Base-by-base conservation (phyloP, 2,329 filamentous ascomycete species). In the Lachnellula arida region DNA sequence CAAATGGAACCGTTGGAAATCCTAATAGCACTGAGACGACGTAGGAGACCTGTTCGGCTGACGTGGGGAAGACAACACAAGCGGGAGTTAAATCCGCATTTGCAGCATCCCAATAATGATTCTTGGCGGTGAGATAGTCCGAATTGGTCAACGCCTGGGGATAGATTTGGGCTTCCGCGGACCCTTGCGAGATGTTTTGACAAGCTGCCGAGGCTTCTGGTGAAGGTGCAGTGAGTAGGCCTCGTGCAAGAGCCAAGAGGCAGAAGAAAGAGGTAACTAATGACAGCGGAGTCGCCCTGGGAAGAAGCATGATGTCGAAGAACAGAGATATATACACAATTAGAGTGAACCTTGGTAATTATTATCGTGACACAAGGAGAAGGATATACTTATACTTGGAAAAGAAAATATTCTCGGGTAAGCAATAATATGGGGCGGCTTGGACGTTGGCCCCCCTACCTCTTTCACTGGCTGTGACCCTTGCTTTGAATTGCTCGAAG, bases 1-100 rank as follows among this genome's bases (percentile, higher is more conserved):
- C 74, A 63, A 77, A 77, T 0, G 60, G 43, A 8, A 72, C 71
- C 43, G 65, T 62, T 2, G 66, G 60, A 54, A 59, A 60, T 3
- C 64, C 56, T 46, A 68, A 65, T n/a, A 74, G 62, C 9, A 70
- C 49, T 37, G 56, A 64, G 11, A 74, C 64, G n/a, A 68, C 63
- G 3, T 35, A 35, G 4, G 72, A 65, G 15, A 74, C 71, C 14
- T 75, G 68, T 19, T 65, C 54, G 3, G 72, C 63, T 11, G 60
- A 62, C 6, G 61, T 58, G 4, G 73, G 73, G 19, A 70, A 63
- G 2, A 73, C 68, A 25, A 72, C 60, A 56, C 73, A 75, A 5
- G 71, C 68, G 35, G 73, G 72, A 15, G 61, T 64, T 5, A 62
- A 46, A n/a, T 68, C 67, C 5, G 65, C 60, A 19, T 70, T 64